phyloP scores from a whole-genome alignment of 2,329 filamentous ascomycete species.

The Fusarium austroafricanum region DNA sequence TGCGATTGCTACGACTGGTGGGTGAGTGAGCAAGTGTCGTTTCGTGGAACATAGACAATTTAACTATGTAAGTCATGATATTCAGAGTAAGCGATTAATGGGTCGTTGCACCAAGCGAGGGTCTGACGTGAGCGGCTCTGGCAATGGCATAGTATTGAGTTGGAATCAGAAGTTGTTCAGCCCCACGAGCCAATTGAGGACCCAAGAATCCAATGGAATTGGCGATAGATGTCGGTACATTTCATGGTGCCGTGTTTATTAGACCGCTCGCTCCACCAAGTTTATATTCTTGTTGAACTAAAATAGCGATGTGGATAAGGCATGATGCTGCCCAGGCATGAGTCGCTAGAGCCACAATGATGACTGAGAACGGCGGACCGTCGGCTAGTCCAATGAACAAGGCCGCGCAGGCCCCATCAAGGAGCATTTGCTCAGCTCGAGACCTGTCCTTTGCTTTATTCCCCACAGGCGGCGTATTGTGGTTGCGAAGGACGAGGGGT shows the following conservation, averaged over 20 bases:
- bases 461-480: conserved; percentile 25
- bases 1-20: conserved; percentile 2
- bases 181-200: background rate
- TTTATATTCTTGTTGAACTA: background rate
- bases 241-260: background rate
- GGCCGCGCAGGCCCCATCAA: conserved; percentile 28
- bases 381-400: conserved; percentile 2
- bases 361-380: conserved; percentile 1
- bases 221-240: background rate
- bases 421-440: conserved; percentile 27
- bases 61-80: background rate
- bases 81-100: background rate
- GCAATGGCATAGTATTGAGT: background rate
- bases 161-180: background rate
- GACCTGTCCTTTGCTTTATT: conserved; percentile 9
- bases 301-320: conserved; percentile 15
- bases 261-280: background rate
- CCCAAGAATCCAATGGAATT: background rate
- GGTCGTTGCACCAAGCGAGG: background rate
- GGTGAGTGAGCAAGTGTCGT: background rate
- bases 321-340: conserved; percentile 26
- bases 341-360: background rate
- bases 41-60: background rate
- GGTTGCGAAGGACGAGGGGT: conserved; percentile 1
- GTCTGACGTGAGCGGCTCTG: conserved; percentile 4